A percentile compares a stretch with the other conserved stretches of the same genome.
phyloP scores from a whole-genome alignment of 306 rosid species.

The Gynostemma pentaphyllum region DNA sequence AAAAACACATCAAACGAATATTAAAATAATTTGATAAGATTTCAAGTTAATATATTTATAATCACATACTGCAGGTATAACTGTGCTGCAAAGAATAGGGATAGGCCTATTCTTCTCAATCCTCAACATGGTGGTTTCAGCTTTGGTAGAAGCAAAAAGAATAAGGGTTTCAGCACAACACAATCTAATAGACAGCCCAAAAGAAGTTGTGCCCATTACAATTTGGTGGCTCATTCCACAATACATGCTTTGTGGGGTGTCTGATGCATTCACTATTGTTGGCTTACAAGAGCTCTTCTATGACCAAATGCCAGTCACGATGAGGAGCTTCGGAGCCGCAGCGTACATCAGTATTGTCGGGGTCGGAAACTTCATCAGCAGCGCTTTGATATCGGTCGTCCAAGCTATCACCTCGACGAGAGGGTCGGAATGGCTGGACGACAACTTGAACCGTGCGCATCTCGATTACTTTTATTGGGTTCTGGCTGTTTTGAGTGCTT shows the following conservation, averaged over 20 bases:
- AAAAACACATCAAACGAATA: too few species aligned
- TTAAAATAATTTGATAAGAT: too few species aligned
- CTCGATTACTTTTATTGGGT: slow-evolving; percentile 55
- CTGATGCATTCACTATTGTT: slow-evolving; percentile 40
- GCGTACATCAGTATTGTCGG: slow-evolving; percentile 45
- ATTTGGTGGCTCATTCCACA: slow-evolving; percentile 86
- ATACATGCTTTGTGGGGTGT: slow-evolving; percentile 31
- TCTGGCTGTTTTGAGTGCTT: slow-evolving; percentile 40
- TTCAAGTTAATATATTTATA: too few species aligned
- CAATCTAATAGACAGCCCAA: slow-evolving; percentile 33
- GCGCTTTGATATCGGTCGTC: slow-evolving; percentile 27
- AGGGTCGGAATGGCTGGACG: slow-evolving; percentile 43
- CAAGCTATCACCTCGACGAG: slow-evolving; percentile 12
- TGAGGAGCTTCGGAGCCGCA: slow-evolving; percentile 74
- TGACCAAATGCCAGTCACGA: slow-evolving; percentile 46
- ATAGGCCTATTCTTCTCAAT: slow-evolving; percentile 51
- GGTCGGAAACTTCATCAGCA: slow-evolving; percentile 45
- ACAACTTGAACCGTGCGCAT: slow-evolving; percentile 54
- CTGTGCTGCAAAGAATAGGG: slow-evolving; percentile 57
- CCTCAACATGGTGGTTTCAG: slow-evolving; percentile 45
- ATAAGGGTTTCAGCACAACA: slow-evolving; percentile 25
- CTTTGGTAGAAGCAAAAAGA: slow-evolving; percentile 44
- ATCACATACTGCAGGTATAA: slow-evolving; percentile 33
- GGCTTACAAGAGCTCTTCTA: slow-evolving; percentile 63
- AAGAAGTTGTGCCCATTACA: slow-evolving; percentile 37